These are phyloP conservation scores for Ustulina deusta DNA, from an alignment of 2,329 filamentous ascomycete species.

Conservation along the genomic window DNA sequence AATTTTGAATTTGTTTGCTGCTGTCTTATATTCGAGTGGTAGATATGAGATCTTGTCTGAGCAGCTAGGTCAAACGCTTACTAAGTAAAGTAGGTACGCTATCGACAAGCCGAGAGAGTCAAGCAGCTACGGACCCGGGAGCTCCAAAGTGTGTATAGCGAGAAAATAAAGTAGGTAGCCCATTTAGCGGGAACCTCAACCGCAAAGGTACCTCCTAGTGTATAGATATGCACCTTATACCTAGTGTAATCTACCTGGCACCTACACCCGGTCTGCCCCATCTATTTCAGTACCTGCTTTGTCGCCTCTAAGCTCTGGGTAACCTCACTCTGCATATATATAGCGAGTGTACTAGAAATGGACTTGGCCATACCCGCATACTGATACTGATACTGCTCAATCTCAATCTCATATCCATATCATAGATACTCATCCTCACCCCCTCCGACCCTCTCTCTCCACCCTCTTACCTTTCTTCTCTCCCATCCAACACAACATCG, in stretches of 20 bases:
- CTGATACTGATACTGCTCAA: not conserved
- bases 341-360: not conserved
- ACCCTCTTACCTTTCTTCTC: not conserved
- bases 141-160: not conserved
- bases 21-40: not conserved
- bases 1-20: not conserved
- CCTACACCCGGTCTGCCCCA: not conserved
- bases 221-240: not conserved
- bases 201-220: not conserved
- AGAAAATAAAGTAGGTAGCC: not conserved
- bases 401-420: not conserved
- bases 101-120: too few species aligned
- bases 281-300: slow-evolving; percentile 1
- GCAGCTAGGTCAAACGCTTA: not conserved
- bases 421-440: not conserved
- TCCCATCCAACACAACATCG: slow-evolving; percentile 11
- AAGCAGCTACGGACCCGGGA: too few species aligned
- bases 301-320: not conserved
- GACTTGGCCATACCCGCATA: not conserved
- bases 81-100: not conserved
- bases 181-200: not conserved
- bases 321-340: slow-evolving; percentile 3
- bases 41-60: not conserved
- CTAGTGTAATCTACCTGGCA: not conserved
- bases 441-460: not conserved